Percentiles rank a stretch among this genome's conserved stretches.
Evolutionary conservation across 306 rosid species (phyloP).

Genomic region (Geum urbanum): DNA sequence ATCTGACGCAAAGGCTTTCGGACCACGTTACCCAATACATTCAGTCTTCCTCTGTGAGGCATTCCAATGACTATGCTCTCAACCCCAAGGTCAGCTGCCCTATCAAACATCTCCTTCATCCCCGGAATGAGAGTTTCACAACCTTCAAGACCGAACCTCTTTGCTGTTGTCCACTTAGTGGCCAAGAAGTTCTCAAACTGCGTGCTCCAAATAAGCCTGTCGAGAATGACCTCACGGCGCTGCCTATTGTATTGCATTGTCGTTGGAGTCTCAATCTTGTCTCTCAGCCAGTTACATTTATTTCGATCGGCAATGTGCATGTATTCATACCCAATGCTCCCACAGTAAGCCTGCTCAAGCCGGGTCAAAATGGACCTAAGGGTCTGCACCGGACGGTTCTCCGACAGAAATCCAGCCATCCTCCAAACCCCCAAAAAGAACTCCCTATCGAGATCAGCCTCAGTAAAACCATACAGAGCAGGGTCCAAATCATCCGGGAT

Average conservation of each 20-base stretch:
- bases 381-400: slow-evolving; percentile 92
- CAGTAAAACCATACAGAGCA: slow-evolving; percentile 81
- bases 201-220: slow-evolving; percentile 90
- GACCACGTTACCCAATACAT: slow-evolving; percentile 89
- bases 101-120: slow-evolving; percentile 94
- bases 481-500: slow-evolving; percentile 79
- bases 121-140: slow-evolving; percentile 90
- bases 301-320: slow-evolving; percentile 90
- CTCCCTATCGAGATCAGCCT: slow-evolving; percentile 95
- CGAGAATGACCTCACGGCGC: slow-evolving; percentile 84
- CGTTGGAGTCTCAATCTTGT: slow-evolving; percentile 83
- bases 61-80: slow-evolving; percentile 97
- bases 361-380: slow-evolving; percentile 85
- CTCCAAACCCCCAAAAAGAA: slow-evolving; percentile 96
- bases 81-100: slow-evolving; percentile 89
- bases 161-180: slow-evolving; percentile 89
- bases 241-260: slow-evolving; percentile 57
- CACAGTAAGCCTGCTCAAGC: slow-evolving; percentile 96
- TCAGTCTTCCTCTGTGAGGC: slow-evolving; percentile 84
- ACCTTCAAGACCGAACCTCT: slow-evolving; percentile 96
- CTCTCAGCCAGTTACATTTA: slow-evolving; percentile 86
- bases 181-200: slow-evolving; percentile 90
- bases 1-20: slow-evolving; percentile 89
- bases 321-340: slow-evolving; percentile 88
- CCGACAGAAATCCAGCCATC: slow-evolving; percentile 94